phyloP scores from a whole-genome alignment of 108 stramenopile genomes.

The Parmales sp. region DNA sequence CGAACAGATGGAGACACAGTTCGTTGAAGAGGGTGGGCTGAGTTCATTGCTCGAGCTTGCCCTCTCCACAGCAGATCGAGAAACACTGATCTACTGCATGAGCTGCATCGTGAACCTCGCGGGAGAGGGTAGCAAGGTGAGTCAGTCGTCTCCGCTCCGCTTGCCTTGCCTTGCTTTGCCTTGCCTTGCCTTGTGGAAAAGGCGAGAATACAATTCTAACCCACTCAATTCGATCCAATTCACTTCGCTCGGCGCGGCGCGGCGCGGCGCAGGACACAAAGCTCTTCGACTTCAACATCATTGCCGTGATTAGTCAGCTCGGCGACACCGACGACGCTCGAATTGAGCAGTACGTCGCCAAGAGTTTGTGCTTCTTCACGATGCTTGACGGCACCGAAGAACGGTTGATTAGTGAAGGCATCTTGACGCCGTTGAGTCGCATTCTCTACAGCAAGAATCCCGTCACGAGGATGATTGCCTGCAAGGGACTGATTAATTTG shows the following conservation, averaged over 20 bases:
- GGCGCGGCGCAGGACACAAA: too few relatives aligned
- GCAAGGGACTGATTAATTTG: constrained; percentile 5
- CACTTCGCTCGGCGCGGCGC: too few relatives aligned
- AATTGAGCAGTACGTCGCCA: background rate
- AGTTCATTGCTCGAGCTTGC: constrained; percentile 7
- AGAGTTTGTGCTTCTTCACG: background rate
- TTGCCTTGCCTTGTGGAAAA: too few relatives aligned
- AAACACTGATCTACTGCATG: constrained; percentile 2
- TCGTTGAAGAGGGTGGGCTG: constrained; percentile 11
- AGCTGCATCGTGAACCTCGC: background rate
- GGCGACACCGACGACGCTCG: background rate
- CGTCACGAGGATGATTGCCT: background rate
- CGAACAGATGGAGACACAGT: constrained; percentile 10
- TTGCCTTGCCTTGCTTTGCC: too few relatives aligned
- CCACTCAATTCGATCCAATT: too few relatives aligned
- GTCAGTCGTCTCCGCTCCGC: too few relatives aligned
- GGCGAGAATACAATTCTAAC: too few relatives aligned
- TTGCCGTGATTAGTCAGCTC: background rate
- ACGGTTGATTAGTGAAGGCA: background rate
- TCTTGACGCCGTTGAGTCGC: background rate
- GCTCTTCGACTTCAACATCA: background rate
- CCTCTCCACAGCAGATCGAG: background rate
- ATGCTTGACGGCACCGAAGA: background rate
- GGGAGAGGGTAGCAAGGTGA: constrained; percentile 4
- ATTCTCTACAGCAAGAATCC: background rate